phyloP scores from a whole-genome alignment of 495 filamentous ascomycete genomes.

The Pseudevernia furfuracea region DNA sequence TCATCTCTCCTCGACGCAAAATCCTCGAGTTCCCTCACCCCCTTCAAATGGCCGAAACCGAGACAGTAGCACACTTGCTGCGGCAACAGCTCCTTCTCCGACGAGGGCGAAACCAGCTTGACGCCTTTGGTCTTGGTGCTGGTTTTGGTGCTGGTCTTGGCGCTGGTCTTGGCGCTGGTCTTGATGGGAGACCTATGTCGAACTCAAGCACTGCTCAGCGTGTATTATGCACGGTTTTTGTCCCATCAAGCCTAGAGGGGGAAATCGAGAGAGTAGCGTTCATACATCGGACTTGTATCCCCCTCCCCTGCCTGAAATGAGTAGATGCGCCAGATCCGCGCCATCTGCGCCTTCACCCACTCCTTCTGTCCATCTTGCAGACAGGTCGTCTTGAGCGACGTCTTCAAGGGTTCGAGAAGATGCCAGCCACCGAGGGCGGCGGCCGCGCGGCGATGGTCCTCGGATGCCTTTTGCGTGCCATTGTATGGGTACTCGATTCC shows the following conservation, averaged over 20 bases:
- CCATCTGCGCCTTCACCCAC: conserved; percentile 33
- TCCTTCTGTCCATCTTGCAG: conserved; percentile 28
- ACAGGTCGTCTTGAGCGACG: conserved; percentile 1
- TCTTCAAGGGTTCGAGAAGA: conserved; percentile 25
- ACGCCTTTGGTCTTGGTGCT: neutral
- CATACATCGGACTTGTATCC: conserved; percentile 4
- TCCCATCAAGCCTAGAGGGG: neutral
- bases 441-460: conserved; percentile 31
- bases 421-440: conserved; percentile 38
- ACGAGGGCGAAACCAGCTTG: neutral
- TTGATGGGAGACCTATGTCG: neutral
- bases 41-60: neutral
- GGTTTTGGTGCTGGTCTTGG: neutral
- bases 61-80: conserved; percentile 3
- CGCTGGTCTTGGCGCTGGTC: no score
- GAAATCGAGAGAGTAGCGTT: conserved; percentile 9
- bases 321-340: conserved; percentile 34
- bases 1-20: neutral
- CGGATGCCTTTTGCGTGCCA: conserved; percentile 28
- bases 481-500: conserved; percentile 35
- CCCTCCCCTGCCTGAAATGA: conserved; percentile 9
- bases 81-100: neutral
- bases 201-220: neutral
- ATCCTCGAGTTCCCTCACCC: neutral
- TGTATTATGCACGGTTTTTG: neutral